Evolutionary conservation across 2,329 filamentous ascomycete species (phyloP), one percentile per base, ranked within the genome.

Genomic region (Paecilomyces formosus): DNA sequence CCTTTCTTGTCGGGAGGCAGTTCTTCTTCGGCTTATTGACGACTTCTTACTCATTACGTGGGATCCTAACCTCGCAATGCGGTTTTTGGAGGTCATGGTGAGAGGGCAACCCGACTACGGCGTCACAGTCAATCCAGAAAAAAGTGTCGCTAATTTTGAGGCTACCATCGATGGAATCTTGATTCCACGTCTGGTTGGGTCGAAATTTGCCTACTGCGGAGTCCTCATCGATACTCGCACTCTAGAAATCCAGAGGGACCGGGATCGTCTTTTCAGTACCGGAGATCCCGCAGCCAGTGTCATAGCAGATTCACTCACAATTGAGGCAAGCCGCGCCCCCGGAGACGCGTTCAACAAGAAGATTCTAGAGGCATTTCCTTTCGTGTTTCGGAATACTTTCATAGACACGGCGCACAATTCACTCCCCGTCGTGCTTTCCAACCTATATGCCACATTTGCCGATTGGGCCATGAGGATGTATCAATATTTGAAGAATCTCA

Each of bases 31-130:
- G 15, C 81, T 97, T 9, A 90, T 96, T 50, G 94, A 99, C 65
- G 94, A 99, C 68, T 99, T 97, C 65, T 79, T 97, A 3, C 83
- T 99, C 53, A 87, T 99, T 66, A 96, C 89, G 0, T 85, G 86
- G 0, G 81, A 90, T 54, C 78, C 75, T 56, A 64, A 72, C 7
- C 85, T 92, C 66, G 93, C 91, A 0, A 79, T 79, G 59, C 78
- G 76, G 1, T 97, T 99, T 69, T 79, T 96, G 21, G 77, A 86
- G 59, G 81, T 83, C 15, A 96, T 99, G 92, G 88, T 96, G 65
- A 73, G 75, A 0, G 93, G 92, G 1, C 73, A 94, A 35, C 84
- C 88, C 0, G 82, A 86, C 33, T 97, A 95, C 68, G 94, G 94
- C 3, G 87, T 97, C 3, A 73, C 79, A 3, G 87, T 97, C 57